Base-by-base conservation (phyloP, 2,329 filamentous ascomycete genomes). In the Claviceps citrina region DNA sequence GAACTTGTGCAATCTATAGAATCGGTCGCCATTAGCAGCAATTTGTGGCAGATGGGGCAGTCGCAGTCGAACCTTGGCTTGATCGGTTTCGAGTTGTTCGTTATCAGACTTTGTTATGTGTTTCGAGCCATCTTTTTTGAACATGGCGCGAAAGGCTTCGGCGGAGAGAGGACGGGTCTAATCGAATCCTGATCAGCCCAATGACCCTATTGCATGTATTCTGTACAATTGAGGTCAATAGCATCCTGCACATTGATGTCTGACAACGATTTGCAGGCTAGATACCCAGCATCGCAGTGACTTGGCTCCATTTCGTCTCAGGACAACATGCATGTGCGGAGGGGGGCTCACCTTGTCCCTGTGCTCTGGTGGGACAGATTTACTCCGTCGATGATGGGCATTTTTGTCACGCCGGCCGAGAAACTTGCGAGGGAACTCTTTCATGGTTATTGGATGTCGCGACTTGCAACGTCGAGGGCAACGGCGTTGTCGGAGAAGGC, bases 391-490 rank as follows among this genome's bases (percentile, higher is more conserved):
- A 48, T 74, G 69, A 28, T 55, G 49, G 44, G 62, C 66, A 56
- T 67, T 68, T 60, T 73, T 84, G 52, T 84, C 81, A 48, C 79
- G 73, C 49, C 79, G 67, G 58, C 74, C 82, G 44, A 83, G 73
- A 56, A 85, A 78, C 51, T 79, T 76, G 54, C 73, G 76, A 36
- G 68, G 68, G 44, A 71, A 61, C 47, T 66, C 60, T 59, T 71
- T 74, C 66, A 74, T 73, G 53, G 49, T 40, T 10, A 22, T 12
- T 7, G 10, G 10, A 18, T 36, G 32, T 31, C 31, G 38, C 26
- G n/a, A 20, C 6, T 18, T 24, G 26, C 10, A n/a, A 24, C 26
- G 7, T 36, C 36, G 27, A 36, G 7, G 32, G 18, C 25, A 22
- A 36, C 19, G 36, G 20, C 13, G 20, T 32, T 24, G 20, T 25